Base-by-base conservation (phyloP, 768 basidiomycete species). In the Trametes gibbosa region DNA sequence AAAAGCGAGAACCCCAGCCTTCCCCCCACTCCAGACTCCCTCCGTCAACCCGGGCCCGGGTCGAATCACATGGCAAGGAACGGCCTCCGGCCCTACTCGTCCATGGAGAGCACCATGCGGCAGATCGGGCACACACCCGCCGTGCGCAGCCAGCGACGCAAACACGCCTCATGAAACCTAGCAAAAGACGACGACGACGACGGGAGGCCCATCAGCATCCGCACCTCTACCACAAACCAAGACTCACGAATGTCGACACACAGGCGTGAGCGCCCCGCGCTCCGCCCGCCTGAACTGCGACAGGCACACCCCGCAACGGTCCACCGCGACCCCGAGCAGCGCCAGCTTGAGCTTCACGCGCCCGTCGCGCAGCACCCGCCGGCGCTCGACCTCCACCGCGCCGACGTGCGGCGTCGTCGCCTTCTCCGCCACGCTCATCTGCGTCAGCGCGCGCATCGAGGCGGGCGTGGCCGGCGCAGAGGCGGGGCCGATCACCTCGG, bases 281-380 rank as follows among this genome's bases (percentile, higher is more conserved):
- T 91, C 85, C 17, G 73, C 80, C 8, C 74, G 77, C 72, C 76
- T 84, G 74, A 89, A 92, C 72, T 86, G 86, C 47, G 78, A 80
- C 69, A 90, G 73, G 68, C 90, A 92, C 50, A 90, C 85, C 40
- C 84, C 81, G 70, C 90, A 92, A 66, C 82, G 82, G 62, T 86
- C 83, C 34, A 92, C 88, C 1, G 76, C 66, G 14, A 80, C 75
- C 39, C 85, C 90, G 19, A 89, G 73, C 50, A 91, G 69, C 8
- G 78, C 76, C 49, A 90, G 71, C 74, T 90, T 92, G 45, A 89
- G 65, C 74, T 90, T 91, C 53, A 84, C 77, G 42, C 84, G 84
- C 5, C 89, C 89, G 65, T 88, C 81, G 62, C 76, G 76, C 48
- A 81, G 82, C 48, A 78, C 77, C 23, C 89, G 79, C 52, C 81